Percentiles rank a stretch among this genome's conserved stretches.
Conservation (phyloP, 116 monocot genomes). For the Phalaenopsis hybrid region DNA sequence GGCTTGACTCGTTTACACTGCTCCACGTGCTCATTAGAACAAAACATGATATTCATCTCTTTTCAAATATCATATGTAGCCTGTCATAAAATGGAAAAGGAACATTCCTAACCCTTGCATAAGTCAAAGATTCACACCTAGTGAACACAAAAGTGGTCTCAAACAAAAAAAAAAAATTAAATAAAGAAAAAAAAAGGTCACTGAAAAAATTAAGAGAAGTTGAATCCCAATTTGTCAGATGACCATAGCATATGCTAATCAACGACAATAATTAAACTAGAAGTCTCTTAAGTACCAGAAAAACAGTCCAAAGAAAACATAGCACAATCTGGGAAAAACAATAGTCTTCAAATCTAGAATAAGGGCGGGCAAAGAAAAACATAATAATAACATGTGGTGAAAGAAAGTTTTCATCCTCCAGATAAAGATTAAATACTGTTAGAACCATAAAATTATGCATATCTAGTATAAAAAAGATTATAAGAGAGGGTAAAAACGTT, state of each 20-base stretch:
- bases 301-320: not conserved
- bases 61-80: too few species aligned
- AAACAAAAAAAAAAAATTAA: not conserved
- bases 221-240: not conserved
- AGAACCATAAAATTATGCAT: not conserved
- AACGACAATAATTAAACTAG: not conserved
- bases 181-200: too few species aligned
- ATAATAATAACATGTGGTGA: not conserved
- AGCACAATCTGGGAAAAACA: not conserved
- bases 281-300: not conserved
- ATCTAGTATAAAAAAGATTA: not conserved
- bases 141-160: not conserved
- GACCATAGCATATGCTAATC: not conserved
- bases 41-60: too few species aligned
- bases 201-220: too few species aligned
- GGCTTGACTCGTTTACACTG: too few species aligned
- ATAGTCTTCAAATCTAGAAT: not conserved
- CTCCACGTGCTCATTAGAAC: too few species aligned
- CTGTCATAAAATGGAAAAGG: not conserved
- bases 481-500: not conserved
- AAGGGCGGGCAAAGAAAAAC: not conserved
- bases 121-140: not conserved
- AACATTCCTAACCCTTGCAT: not conserved
- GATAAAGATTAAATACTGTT: not conserved
- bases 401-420: not conserved